These are phyloP conservation scores for Pulveroboletus sp. DNA, from an alignment of 768 basidiomycete genomes.

Conservation along the genomic window DNA sequence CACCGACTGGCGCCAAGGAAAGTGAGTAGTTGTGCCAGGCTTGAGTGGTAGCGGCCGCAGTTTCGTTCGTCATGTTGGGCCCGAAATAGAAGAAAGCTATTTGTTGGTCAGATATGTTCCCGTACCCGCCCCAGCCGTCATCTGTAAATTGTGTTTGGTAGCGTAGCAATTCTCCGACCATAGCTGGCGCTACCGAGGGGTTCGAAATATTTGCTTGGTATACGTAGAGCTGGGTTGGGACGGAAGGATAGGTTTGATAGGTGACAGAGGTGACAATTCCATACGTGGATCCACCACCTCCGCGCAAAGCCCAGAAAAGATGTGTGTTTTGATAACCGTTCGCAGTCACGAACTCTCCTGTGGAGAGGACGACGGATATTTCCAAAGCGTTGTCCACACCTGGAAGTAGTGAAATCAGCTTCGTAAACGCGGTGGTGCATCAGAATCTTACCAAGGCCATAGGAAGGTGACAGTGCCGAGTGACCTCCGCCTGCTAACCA, in stretches of 20 bases:
- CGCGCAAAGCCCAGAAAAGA: constrained; percentile 56
- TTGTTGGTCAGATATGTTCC: background rate
- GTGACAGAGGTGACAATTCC: constrained; percentile 48
- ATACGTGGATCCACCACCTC: constrained; percentile 50
- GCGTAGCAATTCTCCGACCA: constrained; percentile 36
- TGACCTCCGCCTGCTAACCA: constrained; percentile 54
- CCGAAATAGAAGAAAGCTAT: constrained; percentile 24
- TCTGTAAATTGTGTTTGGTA: constrained; percentile 38
- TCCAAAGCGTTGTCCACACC: constrained; percentile 52
- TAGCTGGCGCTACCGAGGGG: constrained; percentile 23
- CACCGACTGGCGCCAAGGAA: constrained; percentile 8
- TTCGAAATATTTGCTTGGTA: constrained; percentile 34
- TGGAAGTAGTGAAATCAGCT: constrained; percentile 10
- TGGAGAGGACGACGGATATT: constrained; percentile 43
- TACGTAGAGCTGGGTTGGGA: constrained; percentile 31
- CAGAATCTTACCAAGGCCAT: constrained; percentile 40
- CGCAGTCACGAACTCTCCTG: constrained; percentile 36
- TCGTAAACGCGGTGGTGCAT: background rate
- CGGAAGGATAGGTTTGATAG: constrained; percentile 41
- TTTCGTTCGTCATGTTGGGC: constrained; percentile 36
- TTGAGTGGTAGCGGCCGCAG: constrained; percentile 33
- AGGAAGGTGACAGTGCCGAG: constrained; percentile 36
- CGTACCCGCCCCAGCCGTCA: constrained; percentile 44
- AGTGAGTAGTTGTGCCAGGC: constrained; percentile 31
- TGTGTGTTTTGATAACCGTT: constrained; percentile 43